Conservation (phyloP, 1,284 basidiomycete species). For the Trichosporon sp. region DNA sequence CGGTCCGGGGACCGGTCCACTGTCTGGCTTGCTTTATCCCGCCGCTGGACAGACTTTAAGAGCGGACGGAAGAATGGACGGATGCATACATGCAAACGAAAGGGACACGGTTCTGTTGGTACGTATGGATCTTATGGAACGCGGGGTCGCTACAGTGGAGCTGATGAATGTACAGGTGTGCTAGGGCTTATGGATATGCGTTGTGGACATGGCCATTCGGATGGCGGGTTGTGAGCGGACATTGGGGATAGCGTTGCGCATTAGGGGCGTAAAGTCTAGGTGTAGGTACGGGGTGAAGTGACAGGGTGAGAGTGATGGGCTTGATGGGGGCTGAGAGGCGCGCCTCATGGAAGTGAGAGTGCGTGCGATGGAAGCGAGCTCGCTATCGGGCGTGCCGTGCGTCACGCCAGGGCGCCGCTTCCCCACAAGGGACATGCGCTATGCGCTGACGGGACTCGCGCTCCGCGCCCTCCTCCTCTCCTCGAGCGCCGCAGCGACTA, state of each 20-base stretch:
- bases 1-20: neutral
- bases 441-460: neutral
- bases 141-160: neutral
- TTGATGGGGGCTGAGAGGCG: neutral
- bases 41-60: neutral
- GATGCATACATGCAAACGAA: neutral
- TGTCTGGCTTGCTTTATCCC: neutral
- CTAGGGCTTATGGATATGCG: neutral
- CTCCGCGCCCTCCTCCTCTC: neutral
- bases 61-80: neutral
- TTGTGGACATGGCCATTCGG: neutral
- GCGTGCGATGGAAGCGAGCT: slow-evolving; percentile 6
- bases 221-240: neutral
- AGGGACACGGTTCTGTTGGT: slow-evolving; percentile 2
- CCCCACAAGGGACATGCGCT: neutral
- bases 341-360: neutral
- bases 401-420: neutral
- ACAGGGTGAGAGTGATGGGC: neutral
- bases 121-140: neutral
- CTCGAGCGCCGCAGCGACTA: slow-evolving; percentile 4
- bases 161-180: neutral
- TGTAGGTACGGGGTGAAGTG: neutral
- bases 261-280: neutral
- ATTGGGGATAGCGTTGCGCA: neutral
- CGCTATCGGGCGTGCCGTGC: neutral